A percentile compares a stretch with the other conserved stretches of the same genome.
phyloP scores from a whole-genome alignment of 2,329 filamentous ascomycete genomes.

The Microsporum ferrugineum region DNA sequence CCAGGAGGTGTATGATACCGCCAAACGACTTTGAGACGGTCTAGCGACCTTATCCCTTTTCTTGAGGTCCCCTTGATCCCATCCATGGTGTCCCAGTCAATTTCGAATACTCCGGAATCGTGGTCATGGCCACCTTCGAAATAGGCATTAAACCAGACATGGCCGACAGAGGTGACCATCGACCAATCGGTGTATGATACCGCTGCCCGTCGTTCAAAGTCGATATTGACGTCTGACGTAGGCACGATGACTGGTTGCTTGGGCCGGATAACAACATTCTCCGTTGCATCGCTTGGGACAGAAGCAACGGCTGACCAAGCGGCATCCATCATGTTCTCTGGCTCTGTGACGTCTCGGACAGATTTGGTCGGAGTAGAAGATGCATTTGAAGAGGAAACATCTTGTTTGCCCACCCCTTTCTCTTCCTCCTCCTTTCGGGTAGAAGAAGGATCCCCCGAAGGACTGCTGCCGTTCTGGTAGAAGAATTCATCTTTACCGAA shows the following conservation, averaged over 20 bases:
- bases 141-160: conserved; percentile 93
- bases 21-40: conserved; percentile 80
- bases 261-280: conserved; percentile 66
- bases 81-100: conserved; percentile 71
- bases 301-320: conserved; percentile 27
- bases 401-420: background rate
- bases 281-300: conserved; percentile 25
- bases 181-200: conserved; percentile 63
- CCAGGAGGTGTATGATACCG: conserved; percentile 33
- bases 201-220: conserved; percentile 75
- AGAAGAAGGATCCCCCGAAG: conserved; percentile 24
- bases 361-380: background rate
- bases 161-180: conserved; percentile 84
- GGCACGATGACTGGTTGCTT: conserved; percentile 56
- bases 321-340: conserved; percentile 14
- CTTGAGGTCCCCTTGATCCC: conserved; percentile 81
- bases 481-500: conserved; percentile 62
- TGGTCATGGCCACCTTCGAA: conserved; percentile 73
- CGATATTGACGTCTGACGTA: conserved; percentile 79
- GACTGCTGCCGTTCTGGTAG: conserved; percentile 28
- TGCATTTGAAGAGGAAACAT: background rate
- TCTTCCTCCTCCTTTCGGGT: background rate
- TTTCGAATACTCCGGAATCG: conserved; percentile 58
- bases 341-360: conserved; percentile 13
- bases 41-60: conserved; percentile 72